Percentiles rank a stretch among this genome's conserved stretches.
Conservation (phyloP, 2,329 filamentous ascomycete species). For the Neonectria sp. region DNA sequence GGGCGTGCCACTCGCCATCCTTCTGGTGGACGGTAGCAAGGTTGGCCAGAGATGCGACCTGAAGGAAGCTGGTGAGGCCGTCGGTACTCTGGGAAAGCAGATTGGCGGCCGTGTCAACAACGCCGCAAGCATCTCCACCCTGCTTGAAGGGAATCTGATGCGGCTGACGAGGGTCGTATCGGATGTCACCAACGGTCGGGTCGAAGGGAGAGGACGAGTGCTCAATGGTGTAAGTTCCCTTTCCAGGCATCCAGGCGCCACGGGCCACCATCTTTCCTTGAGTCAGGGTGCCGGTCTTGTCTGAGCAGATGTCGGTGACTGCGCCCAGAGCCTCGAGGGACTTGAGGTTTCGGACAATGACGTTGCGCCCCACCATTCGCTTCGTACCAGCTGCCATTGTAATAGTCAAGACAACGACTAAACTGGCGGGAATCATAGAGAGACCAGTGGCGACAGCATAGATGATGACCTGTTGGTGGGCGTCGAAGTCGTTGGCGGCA, state of each 20-base stretch:
- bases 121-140: constrained; percentile 35
- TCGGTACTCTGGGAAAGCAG: constrained; percentile 60
- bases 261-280: constrained; percentile 69
- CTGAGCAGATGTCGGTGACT: constrained; percentile 70
- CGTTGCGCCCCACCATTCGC: constrained; percentile 66
- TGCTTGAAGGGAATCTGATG: constrained; percentile 52
- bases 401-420: constrained; percentile 70
- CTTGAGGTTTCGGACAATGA: constrained; percentile 67
- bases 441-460: constrained; percentile 63
- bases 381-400: constrained; percentile 71
- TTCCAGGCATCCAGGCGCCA: constrained; percentile 66
- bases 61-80: constrained; percentile 69
- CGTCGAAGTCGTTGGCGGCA: constrained; percentile 71
- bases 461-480: constrained; percentile 71
- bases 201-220: constrained; percentile 70
- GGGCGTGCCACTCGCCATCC: constrained; percentile 71
- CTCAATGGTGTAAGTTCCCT: constrained; percentile 63
- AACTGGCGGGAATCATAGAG: constrained; percentile 66
- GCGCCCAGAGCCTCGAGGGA: constrained; percentile 71
- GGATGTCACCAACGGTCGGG: constrained; percentile 66
- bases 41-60: constrained; percentile 76
- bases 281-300: constrained; percentile 71
- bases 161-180: constrained; percentile 54
- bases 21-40: constrained; percentile 73
- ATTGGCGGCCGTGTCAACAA: constrained; percentile 46